Evolutionary conservation across 495 filamentous ascomycete genomes (phyloP), one percentile per base, ranked within the genome.

Genomic region (Aspergillus coremiiformis): DNA sequence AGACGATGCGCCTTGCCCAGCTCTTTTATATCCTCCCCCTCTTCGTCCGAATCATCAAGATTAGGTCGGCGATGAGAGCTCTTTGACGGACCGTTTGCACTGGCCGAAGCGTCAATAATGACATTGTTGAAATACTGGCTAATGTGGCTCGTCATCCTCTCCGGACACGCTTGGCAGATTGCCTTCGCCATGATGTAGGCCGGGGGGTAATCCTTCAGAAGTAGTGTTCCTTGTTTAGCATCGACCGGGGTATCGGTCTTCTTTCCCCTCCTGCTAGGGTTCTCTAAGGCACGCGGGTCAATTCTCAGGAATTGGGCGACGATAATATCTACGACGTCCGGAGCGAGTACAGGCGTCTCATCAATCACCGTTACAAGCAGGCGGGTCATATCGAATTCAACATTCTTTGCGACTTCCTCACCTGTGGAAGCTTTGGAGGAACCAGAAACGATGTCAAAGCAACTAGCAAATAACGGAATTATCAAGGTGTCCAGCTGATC

Each of bases 61-160:
- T 76, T 77, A 12, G 68, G 64, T 58, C 70, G 76, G 46, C 73
- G 68, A 45, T 71, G 61, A 24, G 61, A 62, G 24, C 60, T 71
- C 72, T 75, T 85, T 69, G 45, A 57, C 32, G 61, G 56, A 4
- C 66, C 65, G 17, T 76, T 72, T 12, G 65, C 46, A 48, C 58
- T 48, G 27, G 51, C 77, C 0, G 92, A 89, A 11, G 87, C 84
- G 58, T 96, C 88, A 41, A 96, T 81, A 48, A 99, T 92, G 20
- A 97, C 89, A 52, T 96, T 89, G 66, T 90, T 93, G 68, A 99
- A 99, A 63, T 96, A 99, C 62, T 94, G 90, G 56, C 89, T 90
- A 49, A 96, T 84, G 58, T 90, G 85, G 44, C 90, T 84, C 1
- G 89, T 84, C 92, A 99, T 96, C 64, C 90, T 88, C 53, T 95